Evolutionary conservation across 1,139 yeast genomes (phyloP).

Genomic region (Martiniozyma asiatica): DNA sequence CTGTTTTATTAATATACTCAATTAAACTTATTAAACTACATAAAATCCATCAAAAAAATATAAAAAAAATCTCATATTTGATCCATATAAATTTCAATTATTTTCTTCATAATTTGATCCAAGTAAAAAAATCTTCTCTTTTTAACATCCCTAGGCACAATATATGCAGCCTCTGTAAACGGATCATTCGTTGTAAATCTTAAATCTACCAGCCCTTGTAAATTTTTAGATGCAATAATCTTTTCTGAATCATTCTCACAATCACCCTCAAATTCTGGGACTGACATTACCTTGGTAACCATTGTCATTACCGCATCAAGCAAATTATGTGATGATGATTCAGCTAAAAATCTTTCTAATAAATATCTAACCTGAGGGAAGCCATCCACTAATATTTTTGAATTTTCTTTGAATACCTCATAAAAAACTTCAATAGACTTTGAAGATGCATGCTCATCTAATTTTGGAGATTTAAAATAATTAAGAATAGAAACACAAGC

Average conservation of each 20-base stretch:
- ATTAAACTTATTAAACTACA: no score
- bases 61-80: no score
- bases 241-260: conserved; percentile 1
- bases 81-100: conserved; percentile 1
- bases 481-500: conserved; percentile 40
- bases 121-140: not conserved
- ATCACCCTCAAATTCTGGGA: conserved; percentile 11
- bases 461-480: conserved; percentile 37
- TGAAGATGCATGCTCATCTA: conserved; percentile 39
- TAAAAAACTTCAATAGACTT: conserved; percentile 37
- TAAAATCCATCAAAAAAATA: no score
- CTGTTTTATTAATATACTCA: no score
- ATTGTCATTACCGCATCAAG: conserved; percentile 16
- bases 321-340: conserved; percentile 14
- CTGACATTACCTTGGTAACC: conserved; percentile 12
- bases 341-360: conserved; percentile 14
- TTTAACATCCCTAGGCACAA: not conserved
- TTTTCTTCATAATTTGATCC: conserved; percentile 1
- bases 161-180: conserved; percentile 1
- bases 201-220: conserved; percentile 5
- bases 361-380: conserved; percentile 12
- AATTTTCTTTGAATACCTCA: conserved; percentile 26
- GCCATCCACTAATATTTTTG: conserved; percentile 11
- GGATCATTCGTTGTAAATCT: conserved; percentile 3
- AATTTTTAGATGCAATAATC: conserved; percentile 1